These are phyloP conservation scores for Ceratobasidium sp. DNA, from an alignment of 1,284 basidiomycete genomes.

Conservation along the genomic window DNA sequence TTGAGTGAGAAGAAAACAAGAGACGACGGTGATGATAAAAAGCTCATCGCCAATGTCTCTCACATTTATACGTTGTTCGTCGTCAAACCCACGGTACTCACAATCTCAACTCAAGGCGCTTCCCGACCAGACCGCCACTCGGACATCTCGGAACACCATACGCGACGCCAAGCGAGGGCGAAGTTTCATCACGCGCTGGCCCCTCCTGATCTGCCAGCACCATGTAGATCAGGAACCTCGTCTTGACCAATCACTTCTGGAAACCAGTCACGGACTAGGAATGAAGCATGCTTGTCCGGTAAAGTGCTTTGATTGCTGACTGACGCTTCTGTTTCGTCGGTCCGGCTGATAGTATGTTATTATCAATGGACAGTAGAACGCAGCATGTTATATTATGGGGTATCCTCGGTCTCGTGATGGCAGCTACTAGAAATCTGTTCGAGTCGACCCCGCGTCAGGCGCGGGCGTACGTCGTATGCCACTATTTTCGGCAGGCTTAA, in stretches of 20 bases:
- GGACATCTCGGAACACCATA: constrained; percentile 17
- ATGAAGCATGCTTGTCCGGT: not conserved
- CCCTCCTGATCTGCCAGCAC: constrained; percentile 19
- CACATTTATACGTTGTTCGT: not conserved
- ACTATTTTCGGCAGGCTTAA: constrained; percentile 3
- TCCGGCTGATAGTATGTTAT: not conserved
- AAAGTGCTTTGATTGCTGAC: constrained; percentile 8
- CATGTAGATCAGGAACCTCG: not conserved
- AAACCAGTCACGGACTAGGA: not conserved
- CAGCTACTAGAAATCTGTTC: constrained; percentile 8
- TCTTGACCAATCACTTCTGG: constrained; percentile 9
- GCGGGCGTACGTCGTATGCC: not conserved
- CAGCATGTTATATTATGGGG: not conserved
- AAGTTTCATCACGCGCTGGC: not conserved
- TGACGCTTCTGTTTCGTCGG: not conserved
- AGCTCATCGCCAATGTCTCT: not conserved
- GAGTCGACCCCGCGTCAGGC: not conserved
- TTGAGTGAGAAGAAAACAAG: not conserved
- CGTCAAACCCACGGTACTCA: not conserved
- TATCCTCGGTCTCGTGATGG: constrained; percentile 1
- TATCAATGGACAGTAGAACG: not conserved
- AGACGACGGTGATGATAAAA: not conserved
- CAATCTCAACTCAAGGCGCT: not conserved
- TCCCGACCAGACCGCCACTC: constrained; percentile 18
- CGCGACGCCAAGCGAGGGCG: constrained; percentile 11